phyloP scores from a whole-genome alignment of 352 stramenopile genomes.

The Globisporangium barbulae region DNA sequence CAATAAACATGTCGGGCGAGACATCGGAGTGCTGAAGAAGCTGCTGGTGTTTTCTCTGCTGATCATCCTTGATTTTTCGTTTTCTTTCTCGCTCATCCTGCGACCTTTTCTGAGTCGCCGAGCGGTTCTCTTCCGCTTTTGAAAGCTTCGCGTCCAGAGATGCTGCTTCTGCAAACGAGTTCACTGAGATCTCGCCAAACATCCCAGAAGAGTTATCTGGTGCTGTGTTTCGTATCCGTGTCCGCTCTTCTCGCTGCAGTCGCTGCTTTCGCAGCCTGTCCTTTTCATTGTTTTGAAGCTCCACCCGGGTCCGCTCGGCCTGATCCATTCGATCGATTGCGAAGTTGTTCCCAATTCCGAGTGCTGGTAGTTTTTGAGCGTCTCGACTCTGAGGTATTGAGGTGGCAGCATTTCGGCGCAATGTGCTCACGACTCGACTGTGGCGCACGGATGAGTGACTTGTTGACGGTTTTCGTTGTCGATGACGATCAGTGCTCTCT shows the following conservation, averaged over 20 bases:
- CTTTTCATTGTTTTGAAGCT: slow-evolving; percentile 40
- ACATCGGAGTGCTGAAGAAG: slow-evolving; percentile 12
- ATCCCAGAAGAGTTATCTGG: slow-evolving; percentile 13
- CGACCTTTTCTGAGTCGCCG: slow-evolving; percentile 10
- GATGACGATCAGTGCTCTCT: neutral
- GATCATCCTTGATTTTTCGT: slow-evolving; percentile 1
- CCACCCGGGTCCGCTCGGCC: slow-evolving; percentile 34
- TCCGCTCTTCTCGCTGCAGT: slow-evolving; percentile 36
- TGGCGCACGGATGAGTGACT: slow-evolving; percentile 1
- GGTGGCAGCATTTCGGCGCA: slow-evolving; percentile 3
- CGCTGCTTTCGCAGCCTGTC: slow-evolving; percentile 45
- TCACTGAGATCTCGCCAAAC: neutral
- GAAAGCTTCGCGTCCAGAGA: slow-evolving; percentile 9
- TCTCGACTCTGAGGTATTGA: neutral
- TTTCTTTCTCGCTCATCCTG: slow-evolving; percentile 21
- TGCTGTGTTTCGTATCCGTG: slow-evolving; percentile 24
- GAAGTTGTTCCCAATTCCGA: slow-evolving; percentile 14
- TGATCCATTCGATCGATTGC: slow-evolving; percentile 33
- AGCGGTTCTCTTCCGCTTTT: slow-evolving; percentile 12
- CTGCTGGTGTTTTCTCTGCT: slow-evolving; percentile 18
- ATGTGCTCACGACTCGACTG: neutral
- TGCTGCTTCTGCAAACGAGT: neutral
- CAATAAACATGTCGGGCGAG: slow-evolving; percentile 32
- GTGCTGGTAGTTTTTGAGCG: slow-evolving; percentile 7
- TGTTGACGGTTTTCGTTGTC: slow-evolving; percentile 9